Evolutionary conservation across 306 rosid genomes (phyloP).

Genomic region (Medicago truncatula): DNA sequence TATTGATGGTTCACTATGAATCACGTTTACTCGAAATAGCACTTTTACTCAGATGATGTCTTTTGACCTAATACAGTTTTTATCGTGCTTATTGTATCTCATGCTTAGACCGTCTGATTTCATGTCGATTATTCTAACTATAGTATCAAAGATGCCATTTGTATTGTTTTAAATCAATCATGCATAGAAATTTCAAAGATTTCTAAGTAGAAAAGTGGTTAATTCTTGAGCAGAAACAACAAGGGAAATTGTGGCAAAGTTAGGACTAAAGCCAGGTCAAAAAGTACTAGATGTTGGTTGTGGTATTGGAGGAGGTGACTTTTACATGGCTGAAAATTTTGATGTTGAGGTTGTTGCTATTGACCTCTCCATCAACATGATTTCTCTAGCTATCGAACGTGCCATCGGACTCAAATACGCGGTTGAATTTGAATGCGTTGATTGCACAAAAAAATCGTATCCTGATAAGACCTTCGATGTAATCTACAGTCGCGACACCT

Average conservation of each 20-base stretch:
- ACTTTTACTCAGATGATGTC: not conserved
- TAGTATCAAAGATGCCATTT: not conserved
- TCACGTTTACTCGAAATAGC: not conserved
- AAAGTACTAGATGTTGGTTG: slow-evolving; percentile 92
- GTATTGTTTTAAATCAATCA: not conserved
- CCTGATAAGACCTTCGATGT: slow-evolving; percentile 79
- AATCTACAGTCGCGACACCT: slow-evolving; percentile 84
- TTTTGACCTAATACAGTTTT: not conserved
- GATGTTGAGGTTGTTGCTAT: slow-evolving; percentile 89
- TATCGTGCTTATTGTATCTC: not conserved
- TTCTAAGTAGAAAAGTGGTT: not conserved
- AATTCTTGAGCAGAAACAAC: slow-evolving; percentile 78
- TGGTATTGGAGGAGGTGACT: slow-evolving; percentile 92
- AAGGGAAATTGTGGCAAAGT: slow-evolving; percentile 66
- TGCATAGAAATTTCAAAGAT: not conserved
- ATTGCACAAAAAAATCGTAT: slow-evolving; percentile 77
- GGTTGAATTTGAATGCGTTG: slow-evolving; percentile 86
- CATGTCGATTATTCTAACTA: not conserved
- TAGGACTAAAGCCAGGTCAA: slow-evolving; percentile 77
- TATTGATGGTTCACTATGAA: not conserved
- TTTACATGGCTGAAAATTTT: slow-evolving; percentile 88
- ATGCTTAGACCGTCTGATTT: slow-evolving; percentile 3
- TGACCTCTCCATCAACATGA: slow-evolving; percentile 93
- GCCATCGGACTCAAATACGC: slow-evolving; percentile 79
- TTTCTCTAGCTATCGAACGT: slow-evolving; percentile 85